Conservation (phyloP, 768 basidiomycete species). For the Atractiella rhizophila region DNA sequence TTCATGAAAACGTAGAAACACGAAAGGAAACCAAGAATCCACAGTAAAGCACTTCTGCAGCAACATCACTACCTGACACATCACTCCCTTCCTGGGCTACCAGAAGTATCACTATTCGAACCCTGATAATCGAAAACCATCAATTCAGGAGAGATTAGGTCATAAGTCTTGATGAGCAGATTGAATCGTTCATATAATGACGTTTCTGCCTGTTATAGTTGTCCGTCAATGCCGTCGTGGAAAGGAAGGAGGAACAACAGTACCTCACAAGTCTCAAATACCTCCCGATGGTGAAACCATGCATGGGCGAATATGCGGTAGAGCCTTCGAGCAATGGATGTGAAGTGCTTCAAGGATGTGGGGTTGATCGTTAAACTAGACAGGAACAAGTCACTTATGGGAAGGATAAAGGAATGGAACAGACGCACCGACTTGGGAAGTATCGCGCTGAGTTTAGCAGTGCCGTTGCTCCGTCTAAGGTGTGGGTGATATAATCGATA, state of each 20-base stretch:
- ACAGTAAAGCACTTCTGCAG: too few species aligned
- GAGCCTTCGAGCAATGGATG: conserved; percentile 64
- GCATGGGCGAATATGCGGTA: conserved; percentile 85
- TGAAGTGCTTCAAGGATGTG: conserved; percentile 63
- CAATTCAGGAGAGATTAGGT: conserved; percentile 6
- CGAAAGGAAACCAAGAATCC: too few species aligned
- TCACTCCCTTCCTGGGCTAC: too few species aligned
- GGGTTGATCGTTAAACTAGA: conserved; percentile 51
- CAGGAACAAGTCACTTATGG: conserved; percentile 1
- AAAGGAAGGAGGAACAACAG: background rate
- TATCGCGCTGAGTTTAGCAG: conserved; percentile 68
- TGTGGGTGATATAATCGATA: conserved; percentile 84
- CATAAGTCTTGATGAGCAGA: conserved; percentile 1
- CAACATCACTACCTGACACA: too few species aligned
- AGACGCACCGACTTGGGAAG: conserved; percentile 29
- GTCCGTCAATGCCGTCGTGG: background rate
- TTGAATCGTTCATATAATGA: conserved; percentile 8
- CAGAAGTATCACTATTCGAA: too few species aligned
- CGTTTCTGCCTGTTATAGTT: conserved; percentile 2
- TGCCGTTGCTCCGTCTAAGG: conserved; percentile 75
- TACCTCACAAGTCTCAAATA: conserved; percentile 9
- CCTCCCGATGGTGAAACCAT: conserved; percentile 7
- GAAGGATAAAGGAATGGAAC: conserved; percentile 7
- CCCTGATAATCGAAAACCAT: too few species aligned
- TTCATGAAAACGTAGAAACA: too few species aligned